Evolutionary conservation across 768 basidiomycete species (phyloP).

Genomic region (Podaxis sp.): DNA sequence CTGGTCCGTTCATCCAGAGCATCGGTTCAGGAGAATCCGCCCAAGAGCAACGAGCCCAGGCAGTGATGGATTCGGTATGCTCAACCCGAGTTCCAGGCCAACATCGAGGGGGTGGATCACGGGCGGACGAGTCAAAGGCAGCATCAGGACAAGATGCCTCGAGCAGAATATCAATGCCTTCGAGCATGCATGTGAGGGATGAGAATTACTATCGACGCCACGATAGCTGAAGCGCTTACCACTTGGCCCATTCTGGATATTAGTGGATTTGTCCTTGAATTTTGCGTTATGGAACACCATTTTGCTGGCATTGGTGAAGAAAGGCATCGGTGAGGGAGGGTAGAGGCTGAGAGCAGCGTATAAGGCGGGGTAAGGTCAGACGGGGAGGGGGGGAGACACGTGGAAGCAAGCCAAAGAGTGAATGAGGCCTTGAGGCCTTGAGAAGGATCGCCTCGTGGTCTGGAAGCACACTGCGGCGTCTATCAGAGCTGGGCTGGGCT

Average conservation of each 20-base stretch:
- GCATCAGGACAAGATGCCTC: background rate
- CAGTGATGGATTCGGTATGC: background rate
- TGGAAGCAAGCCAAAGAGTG: too few species aligned
- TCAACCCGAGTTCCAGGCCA: constrained; percentile 1
- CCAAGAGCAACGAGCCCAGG: background rate
- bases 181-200: background rate
- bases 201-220: background rate
- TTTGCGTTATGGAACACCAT: background rate
- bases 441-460: too few species aligned
- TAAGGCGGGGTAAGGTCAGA: too few species aligned
- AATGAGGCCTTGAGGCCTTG: too few species aligned
- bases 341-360: background rate
- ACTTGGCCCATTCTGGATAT: background rate
- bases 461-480: too few species aligned
- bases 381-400: too few species aligned
- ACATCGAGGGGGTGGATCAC: constrained; percentile 1
- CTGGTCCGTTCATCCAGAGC: constrained; percentile 1
- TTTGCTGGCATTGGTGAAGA: background rate
- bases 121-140: background rate
- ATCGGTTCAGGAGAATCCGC: background rate
- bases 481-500: too few species aligned
- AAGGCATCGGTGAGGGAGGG: background rate
- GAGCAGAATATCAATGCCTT: constrained; percentile 6
- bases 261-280: background rate
- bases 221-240: background rate